phyloP scores from a whole-genome alignment of 2,329 filamentous ascomycete species.

The Fusarium sp. region DNA sequence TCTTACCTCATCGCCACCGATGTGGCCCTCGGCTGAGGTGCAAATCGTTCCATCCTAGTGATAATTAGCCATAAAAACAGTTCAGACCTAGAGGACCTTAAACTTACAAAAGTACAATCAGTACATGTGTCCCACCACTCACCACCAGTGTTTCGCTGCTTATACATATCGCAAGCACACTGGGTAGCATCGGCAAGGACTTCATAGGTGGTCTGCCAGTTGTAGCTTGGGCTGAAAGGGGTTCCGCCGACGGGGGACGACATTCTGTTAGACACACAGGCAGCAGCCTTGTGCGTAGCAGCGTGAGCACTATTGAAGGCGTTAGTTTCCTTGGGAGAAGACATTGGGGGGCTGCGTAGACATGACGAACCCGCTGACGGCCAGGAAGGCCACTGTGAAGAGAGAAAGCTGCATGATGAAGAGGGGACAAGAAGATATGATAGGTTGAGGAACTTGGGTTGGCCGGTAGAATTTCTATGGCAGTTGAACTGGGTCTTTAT shows the following conservation, averaged over 20 bases:
- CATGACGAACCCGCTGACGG: background rate
- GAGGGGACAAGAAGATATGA: fast-evolving
- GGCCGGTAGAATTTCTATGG: fast-evolving
- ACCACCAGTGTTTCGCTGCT: background rate
- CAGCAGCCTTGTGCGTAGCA: background rate
- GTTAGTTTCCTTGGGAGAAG: background rate
- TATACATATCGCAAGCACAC: background rate
- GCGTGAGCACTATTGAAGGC: background rate
- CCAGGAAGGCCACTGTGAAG: background rate
- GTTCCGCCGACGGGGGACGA: background rate
- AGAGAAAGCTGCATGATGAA: background rate
- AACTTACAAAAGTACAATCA: background rate
- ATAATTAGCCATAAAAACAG: background rate
- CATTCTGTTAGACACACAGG: background rate
- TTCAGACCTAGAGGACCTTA: fast-evolving
- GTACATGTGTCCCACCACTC: background rate
- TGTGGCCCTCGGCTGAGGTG: background rate
- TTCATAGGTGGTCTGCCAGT: background rate
- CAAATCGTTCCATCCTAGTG: background rate
- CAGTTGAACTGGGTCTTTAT: background rate
- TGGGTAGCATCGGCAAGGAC: background rate
- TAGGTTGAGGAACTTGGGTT: background rate
- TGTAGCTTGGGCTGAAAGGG: background rate
- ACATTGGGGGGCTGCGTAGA: fast-evolving
- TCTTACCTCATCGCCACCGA: background rate